Conservation (phyloP, 2,329 filamentous ascomycete genomes). For the Zasmidium cellare region DNA sequence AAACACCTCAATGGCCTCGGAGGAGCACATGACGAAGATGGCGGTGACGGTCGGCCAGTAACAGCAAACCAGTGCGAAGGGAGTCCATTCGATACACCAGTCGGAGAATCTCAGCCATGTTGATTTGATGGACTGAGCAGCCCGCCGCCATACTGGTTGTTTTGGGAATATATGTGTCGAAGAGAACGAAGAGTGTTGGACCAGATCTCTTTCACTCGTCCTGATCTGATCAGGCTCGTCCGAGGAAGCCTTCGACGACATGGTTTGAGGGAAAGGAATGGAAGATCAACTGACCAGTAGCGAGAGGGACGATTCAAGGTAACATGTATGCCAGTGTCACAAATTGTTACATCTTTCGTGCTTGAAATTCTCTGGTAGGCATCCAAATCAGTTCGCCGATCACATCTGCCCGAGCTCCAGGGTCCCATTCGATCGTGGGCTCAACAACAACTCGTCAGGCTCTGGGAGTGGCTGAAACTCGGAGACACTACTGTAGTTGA, state of each 20-base stretch:
- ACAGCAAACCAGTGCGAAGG: slow-evolving; percentile 28
- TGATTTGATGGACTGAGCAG: slow-evolving; percentile 7
- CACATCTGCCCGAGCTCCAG: too few relatives aligned
- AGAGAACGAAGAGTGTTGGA: background rate
- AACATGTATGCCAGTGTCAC: too few relatives aligned
- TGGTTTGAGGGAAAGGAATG: too few relatives aligned
- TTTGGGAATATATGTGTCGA: slow-evolving; percentile 7
- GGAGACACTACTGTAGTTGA: too few relatives aligned
- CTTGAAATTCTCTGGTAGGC: too few relatives aligned
- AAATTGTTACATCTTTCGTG: too few relatives aligned
- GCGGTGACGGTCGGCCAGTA: slow-evolving; percentile 33
- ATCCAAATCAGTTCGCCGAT: too few relatives aligned
- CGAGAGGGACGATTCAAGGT: too few relatives aligned
- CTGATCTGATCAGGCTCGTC: slow-evolving; percentile 8
- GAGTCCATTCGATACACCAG: slow-evolving; percentile 33
- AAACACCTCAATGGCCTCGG: slow-evolving; percentile 31
- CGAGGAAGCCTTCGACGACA: slow-evolving; percentile 11
- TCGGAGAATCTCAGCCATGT: slow-evolving; percentile 26
- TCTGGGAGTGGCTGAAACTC: too few relatives aligned
- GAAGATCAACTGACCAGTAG: too few relatives aligned
- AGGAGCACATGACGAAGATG: slow-evolving; percentile 30
- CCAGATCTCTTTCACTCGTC: slow-evolving; percentile 5
- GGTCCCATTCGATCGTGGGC: too few relatives aligned
- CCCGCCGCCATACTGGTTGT: slow-evolving; percentile 12
- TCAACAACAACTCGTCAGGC: too few relatives aligned